Evolutionary conservation across 139 green algal species (phyloP), one percentile per base, ranked within the genome.

Genomic region (Spirogloea muscicola): DNA sequence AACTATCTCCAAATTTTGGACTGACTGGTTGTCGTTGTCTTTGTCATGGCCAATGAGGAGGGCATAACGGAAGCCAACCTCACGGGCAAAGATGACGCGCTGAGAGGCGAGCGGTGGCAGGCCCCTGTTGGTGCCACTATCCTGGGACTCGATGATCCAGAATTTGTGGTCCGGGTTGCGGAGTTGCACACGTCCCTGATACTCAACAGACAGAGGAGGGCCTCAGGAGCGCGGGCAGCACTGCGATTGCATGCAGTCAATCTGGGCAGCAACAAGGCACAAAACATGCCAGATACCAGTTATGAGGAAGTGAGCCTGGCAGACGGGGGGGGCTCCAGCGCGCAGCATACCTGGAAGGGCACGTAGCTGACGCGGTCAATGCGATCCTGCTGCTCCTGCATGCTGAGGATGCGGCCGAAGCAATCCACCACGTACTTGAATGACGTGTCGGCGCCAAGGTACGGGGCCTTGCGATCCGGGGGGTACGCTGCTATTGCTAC

Each of bases 61-160:
- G n/a, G n/a, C n/a, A n/a, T n/a, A n/a, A n/a, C n/a, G n/a, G n/a
- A n/a, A n/a, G 3, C 62, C 87, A 25, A 96, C 80, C 73, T 91
- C 38, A 2, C 91, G 81, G 1, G 86, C 90, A 81, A 97, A 97
- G 70, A 90, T 94, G 27, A 88, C 74, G 31, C 86, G 77, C 33
- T 21, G 16, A 34, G 62, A 27, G 34, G 46, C 16, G 27, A 38
- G 39, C 18, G 58, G 64, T 13, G 59, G 77, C 38, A 79, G 36
- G 51, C 43, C 59, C 25, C 55, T 83, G 31, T 78, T 64, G n/a
- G n/a, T 40, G n/a, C 31, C 10, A 10, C 40, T 43, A 16, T 27
- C 49, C 41, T 68, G 42, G 37, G 36, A 48, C 25, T 84, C 58
- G 34, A 82, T 80, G 27, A 80, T 7, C 75, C 75, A 82, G 75